These are phyloP conservation scores for Microglena sp. DNA, from an alignment of 139 green algal genomes.

Conservation along the genomic window DNA sequence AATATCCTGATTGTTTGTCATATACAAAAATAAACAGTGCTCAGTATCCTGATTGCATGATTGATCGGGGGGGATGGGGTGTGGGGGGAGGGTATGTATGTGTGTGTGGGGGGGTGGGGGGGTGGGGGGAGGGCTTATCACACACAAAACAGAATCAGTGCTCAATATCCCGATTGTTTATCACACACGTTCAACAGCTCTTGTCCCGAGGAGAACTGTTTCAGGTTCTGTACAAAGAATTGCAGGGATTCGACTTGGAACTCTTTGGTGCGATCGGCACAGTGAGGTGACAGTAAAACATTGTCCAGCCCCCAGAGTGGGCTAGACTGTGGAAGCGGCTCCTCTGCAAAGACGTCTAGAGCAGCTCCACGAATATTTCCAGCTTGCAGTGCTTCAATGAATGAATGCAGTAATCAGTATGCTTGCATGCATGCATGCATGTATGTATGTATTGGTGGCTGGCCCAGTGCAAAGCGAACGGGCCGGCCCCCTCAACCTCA, in stretches of 20 bases:
- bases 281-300: conserved; percentile 68
- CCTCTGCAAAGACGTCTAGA: conserved; percentile 67
- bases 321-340: conserved; percentile 59
- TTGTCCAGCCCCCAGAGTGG: conserved; percentile 66
- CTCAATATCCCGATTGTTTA: conserved; percentile 55
- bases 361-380: conserved; percentile 55
- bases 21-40: background rate
- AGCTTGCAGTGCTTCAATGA: conserved; percentile 41
- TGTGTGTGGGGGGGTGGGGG: too few relatives aligned
- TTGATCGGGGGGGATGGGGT: background rate
- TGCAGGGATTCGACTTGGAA: conserved; percentile 38
- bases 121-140: background rate
- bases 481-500: background rate
- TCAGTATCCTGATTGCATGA: background rate
- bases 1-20: background rate
- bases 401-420: background rate
- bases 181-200: conserved; percentile 63
- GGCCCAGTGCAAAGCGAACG: background rate
- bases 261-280: conserved; percentile 48
- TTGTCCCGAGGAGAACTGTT: conserved; percentile 22
- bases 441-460: background rate
- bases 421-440: background rate
- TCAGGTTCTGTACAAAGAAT: conserved; percentile 47
- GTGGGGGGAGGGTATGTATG: too few relatives aligned
- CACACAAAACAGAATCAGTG: background rate